A percentile compares a stretch with the other conserved stretches of the same genome.
Evolutionary conservation across 2,329 filamentous ascomycete species (phyloP).

Genomic region (Lomentospora prolificans): DNA sequence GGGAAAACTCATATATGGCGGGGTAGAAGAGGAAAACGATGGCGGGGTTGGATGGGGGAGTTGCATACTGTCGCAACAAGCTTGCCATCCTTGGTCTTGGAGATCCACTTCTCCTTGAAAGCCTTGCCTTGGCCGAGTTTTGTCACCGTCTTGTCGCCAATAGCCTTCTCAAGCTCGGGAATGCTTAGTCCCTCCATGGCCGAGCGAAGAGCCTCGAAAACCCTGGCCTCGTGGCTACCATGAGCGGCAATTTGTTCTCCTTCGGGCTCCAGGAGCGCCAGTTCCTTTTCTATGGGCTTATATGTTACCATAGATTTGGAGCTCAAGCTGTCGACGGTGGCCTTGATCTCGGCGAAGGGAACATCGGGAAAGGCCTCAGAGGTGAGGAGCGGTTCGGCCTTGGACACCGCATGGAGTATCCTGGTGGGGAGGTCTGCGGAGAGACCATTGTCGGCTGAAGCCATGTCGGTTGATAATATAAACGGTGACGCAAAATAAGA

Average conservation of each 20-base stretch:
- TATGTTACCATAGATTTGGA: slow-evolving; percentile 84
- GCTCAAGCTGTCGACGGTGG: slow-evolving; percentile 73
- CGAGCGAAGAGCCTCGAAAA: slow-evolving; percentile 63
- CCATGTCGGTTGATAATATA: slow-evolving; percentile 24
- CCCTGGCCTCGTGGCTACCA: slow-evolving; percentile 74
- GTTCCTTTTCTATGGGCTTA: slow-evolving; percentile 71
- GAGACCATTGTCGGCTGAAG: slow-evolving; percentile 24
- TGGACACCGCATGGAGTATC: slow-evolving; percentile 56
- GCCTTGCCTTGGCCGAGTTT: slow-evolving; percentile 92
- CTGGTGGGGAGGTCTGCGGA: slow-evolving; percentile 50
- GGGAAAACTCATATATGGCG: background rate
- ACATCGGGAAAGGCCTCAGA: slow-evolving; percentile 58
- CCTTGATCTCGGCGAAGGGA: slow-evolving; percentile 65
- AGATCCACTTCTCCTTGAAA: slow-evolving; percentile 71
- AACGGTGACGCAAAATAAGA: background rate
- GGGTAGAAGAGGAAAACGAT: background rate
- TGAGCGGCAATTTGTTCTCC: slow-evolving; percentile 61
- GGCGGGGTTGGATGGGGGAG: background rate
- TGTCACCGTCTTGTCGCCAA: slow-evolving; percentile 63
- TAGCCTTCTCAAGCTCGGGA: slow-evolving; percentile 55
- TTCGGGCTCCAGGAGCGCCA: slow-evolving; percentile 65
- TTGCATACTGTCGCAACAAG: slow-evolving; percentile 40
- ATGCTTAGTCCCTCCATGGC: slow-evolving; percentile 76
- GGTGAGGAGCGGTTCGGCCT: slow-evolving; percentile 56
- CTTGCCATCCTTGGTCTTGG: slow-evolving; percentile 48